Percentiles rank a stretch among this genome's conserved stretches.
These are phyloP conservation scores for Leptographium wingfieldii DNA, from an alignment of 2,329 filamentous ascomycete genomes.

Conservation along the genomic window DNA sequence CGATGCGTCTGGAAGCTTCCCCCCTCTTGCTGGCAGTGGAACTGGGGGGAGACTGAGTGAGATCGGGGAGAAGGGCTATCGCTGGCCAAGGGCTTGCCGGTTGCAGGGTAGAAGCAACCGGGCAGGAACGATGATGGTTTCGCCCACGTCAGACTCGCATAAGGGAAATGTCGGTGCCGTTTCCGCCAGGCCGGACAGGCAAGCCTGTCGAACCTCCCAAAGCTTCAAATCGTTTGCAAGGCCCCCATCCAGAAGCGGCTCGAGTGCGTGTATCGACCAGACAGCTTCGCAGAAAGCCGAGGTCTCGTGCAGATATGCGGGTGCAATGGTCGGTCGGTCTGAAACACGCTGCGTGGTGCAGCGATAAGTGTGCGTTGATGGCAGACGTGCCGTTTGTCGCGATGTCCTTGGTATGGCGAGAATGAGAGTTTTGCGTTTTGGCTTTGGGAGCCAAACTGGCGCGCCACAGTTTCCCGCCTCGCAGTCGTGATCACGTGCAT, in stretches of 20 bases:
- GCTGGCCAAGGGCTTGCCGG: neutral
- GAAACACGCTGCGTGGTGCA: neutral
- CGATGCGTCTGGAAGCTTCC: neutral
- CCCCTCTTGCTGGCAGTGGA: neutral
- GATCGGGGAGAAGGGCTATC: neutral
- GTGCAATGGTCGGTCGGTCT: neutral
- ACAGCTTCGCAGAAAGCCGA: neutral
- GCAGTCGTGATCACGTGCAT: neutral
- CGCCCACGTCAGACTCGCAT: neutral
- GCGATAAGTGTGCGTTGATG: neutral
- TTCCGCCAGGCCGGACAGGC: constrained; percentile 26
- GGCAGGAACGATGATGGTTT: neutral
- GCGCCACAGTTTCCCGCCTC: neutral
- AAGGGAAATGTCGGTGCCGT: neutral
- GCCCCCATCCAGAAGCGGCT: constrained; percentile 7
- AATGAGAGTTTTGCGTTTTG: constrained; percentile 1
- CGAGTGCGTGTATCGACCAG: neutral
- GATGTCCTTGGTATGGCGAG: neutral
- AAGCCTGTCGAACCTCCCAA: constrained; percentile 34
- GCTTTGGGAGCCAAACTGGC: neutral
- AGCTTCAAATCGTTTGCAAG: constrained; percentile 6
- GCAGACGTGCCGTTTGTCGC: neutral
- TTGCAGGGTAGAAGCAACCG: neutral
- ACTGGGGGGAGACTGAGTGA: neutral
- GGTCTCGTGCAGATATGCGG: neutral